A percentile compares a stretch with the other conserved stretches of the same genome.
These are phyloP conservation scores for Hypoxylon sp. DNA, from an alignment of 2,329 filamentous ascomycete genomes.

Conservation along the genomic window DNA sequence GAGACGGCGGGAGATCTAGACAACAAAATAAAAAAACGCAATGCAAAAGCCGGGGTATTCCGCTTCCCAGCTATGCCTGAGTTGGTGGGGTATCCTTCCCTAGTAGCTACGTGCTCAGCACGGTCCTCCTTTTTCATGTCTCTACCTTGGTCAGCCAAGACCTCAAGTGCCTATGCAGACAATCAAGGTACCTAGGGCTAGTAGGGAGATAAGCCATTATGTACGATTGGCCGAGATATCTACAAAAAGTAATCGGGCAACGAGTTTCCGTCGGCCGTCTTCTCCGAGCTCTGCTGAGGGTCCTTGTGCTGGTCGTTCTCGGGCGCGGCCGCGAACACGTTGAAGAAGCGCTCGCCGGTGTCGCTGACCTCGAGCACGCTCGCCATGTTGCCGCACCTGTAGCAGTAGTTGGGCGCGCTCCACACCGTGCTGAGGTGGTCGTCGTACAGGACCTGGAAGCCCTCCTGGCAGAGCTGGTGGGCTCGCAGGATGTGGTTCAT, in stretches of 20 bases:
- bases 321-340: conserved; percentile 95
- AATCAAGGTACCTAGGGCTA: too few relatives aligned
- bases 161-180: too few relatives aligned
- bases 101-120: background rate
- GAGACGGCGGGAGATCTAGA: conserved; percentile 1
- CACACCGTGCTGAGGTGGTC: conserved; percentile 95
- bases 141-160: background rate
- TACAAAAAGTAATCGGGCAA: conserved; percentile 78
- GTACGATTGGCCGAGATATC: background rate
- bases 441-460: conserved; percentile 96
- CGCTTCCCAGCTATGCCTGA: conserved; percentile 2
- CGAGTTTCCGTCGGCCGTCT: conserved; percentile 67
- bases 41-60: conserved; percentile 25
- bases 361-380: conserved; percentile 97
- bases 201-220: too few relatives aligned
- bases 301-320: conserved; percentile 95
- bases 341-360: conserved; percentile 92
- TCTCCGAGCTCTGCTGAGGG: conserved; percentile 78
- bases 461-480: conserved; percentile 98
- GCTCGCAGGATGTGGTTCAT: conserved; percentile 98
- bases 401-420: conserved; percentile 97
- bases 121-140: background rate
- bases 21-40: conserved; percentile 9
- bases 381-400: conserved; percentile 95
- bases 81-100: conserved; percentile 17